Conservation (phyloP, 345 rosid genomes). For the Euphorbia tirucalli region DNA sequence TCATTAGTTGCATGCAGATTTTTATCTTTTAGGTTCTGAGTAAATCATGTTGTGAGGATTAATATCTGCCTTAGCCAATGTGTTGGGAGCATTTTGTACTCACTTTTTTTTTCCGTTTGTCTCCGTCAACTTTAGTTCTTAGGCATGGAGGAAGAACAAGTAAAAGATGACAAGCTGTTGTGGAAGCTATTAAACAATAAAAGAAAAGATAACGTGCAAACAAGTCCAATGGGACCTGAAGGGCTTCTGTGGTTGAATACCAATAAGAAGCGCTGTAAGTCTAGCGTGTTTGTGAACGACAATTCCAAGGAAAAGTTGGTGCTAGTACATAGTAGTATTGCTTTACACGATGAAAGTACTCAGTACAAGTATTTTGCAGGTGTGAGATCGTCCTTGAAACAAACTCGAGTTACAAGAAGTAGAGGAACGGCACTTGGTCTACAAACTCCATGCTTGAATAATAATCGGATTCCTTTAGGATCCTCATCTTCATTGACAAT, state of each 20-base stretch:
- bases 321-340: neutral
- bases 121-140: constrained; percentile 32
- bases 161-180: constrained; percentile 35
- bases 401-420: constrained; percentile 22
- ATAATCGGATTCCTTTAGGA: constrained; percentile 38
- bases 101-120: neutral
- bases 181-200: constrained; percentile 49
- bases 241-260: constrained; percentile 27
- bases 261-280: constrained; percentile 18
- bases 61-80: neutral
- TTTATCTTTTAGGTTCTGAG: neutral
- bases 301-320: neutral
- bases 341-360: too few species aligned
- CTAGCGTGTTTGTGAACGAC: neutral
- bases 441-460: constrained; percentile 16
- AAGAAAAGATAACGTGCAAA: constrained; percentile 38
- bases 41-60: neutral
- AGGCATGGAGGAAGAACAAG: constrained; percentile 30
- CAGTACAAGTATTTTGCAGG: too few species aligned
- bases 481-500: constrained; percentile 40
- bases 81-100: neutral
- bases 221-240: constrained; percentile 47
- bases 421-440: constrained; percentile 19
- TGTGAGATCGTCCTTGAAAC: constrained; percentile 6
- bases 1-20: neutral